These are phyloP conservation scores for Aspergillus amoenus DNA, from an alignment of 2,329 filamentous ascomycete species.

Conservation along the genomic window DNA sequence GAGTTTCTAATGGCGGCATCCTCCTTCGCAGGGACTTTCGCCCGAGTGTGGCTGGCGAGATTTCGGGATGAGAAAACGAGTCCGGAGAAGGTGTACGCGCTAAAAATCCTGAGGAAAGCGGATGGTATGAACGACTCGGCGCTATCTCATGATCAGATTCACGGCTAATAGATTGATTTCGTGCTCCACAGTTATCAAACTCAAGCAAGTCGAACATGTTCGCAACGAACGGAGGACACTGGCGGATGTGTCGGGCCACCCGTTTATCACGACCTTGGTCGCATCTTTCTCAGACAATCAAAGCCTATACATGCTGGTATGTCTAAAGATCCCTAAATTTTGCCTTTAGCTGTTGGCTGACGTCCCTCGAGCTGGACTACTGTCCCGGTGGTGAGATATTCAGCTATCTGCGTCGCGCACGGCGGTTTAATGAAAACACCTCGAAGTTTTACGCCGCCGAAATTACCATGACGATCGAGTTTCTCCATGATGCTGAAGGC, in stretches of 20 bases:
- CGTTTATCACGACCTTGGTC: conserved; percentile 65
- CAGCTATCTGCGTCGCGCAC: conserved; percentile 61
- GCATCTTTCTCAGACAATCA: conserved; percentile 65
- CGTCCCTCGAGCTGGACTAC: conserved; percentile 56
- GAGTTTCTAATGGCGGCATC: conserved; percentile 17
- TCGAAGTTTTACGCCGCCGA: conserved; percentile 67
- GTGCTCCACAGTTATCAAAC: conserved; percentile 48
- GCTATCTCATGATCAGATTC: conserved; percentile 10
- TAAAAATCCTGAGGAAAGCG: conserved; percentile 52
- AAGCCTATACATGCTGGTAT: conserved; percentile 55
- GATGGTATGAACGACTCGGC: conserved; percentile 39
- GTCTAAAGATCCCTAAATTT: conserved; percentile 3
- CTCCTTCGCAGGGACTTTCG: conserved; percentile 47
- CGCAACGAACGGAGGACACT: conserved; percentile 66
- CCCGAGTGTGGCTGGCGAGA: conserved; percentile 50
- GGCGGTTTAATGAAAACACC: conserved; percentile 62
- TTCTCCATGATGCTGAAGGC: conserved; percentile 63
- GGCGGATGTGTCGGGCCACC: conserved; percentile 61
- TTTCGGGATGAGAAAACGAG: conserved; percentile 38
- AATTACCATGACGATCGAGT: conserved; percentile 65
- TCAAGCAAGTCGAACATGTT: conserved; percentile 69
- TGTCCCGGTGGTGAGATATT: conserved; percentile 68
- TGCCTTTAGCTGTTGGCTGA: conserved; percentile 19
- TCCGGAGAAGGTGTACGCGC: conserved; percentile 45
- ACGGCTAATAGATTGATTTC: conserved; percentile 1